Conservation (phyloP, 805 yeast genomes). For the Schwanniomyces pseudopolymorphus region DNA sequence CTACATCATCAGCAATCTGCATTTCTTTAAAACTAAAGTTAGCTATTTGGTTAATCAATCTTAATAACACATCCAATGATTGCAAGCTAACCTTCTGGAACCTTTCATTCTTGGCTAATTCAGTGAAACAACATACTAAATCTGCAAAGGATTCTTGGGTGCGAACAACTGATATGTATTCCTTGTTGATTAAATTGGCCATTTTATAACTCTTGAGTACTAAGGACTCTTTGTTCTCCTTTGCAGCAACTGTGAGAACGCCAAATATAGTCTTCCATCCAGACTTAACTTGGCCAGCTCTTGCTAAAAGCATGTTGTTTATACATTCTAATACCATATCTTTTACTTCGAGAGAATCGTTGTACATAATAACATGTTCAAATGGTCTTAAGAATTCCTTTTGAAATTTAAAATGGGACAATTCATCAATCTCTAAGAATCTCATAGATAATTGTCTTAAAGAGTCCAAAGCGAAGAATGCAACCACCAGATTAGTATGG, state of each 20-base stretch:
- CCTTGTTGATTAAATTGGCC: constrained; percentile 59
- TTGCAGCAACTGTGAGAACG: constrained; percentile 73
- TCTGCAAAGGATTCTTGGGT: constrained; percentile 68
- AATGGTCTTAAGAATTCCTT: constrained; percentile 91
- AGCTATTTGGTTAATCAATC: constrained; percentile 60
- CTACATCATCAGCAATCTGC: constrained; percentile 9
- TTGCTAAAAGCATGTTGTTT: constrained; percentile 77
- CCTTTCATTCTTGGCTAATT: constrained; percentile 77
- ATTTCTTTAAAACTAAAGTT: constrained; percentile 30
- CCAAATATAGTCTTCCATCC: constrained; percentile 94
- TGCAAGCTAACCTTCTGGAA: constrained; percentile 81
- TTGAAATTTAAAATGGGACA: constrained; percentile 94
- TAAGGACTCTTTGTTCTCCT: constrained; percentile 53
- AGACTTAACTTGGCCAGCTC: constrained; percentile 72
- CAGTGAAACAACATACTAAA: constrained; percentile 73
- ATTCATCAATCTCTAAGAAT: constrained; percentile 89
- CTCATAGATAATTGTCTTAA: constrained; percentile 89
- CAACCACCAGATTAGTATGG: constrained; percentile 71
- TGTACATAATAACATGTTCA: constrained; percentile 70
- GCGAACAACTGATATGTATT: constrained; percentile 61
- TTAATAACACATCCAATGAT: constrained; percentile 71
- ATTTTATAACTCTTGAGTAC: constrained; percentile 65
- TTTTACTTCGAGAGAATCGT: constrained; percentile 67
- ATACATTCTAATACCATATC: constrained; percentile 90
- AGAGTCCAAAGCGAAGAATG: constrained; percentile 90